These are phyloP conservation scores for Cotoneaster glaucophyllus DNA, from an alignment of 306 rosid species.

Conservation along the genomic window DNA sequence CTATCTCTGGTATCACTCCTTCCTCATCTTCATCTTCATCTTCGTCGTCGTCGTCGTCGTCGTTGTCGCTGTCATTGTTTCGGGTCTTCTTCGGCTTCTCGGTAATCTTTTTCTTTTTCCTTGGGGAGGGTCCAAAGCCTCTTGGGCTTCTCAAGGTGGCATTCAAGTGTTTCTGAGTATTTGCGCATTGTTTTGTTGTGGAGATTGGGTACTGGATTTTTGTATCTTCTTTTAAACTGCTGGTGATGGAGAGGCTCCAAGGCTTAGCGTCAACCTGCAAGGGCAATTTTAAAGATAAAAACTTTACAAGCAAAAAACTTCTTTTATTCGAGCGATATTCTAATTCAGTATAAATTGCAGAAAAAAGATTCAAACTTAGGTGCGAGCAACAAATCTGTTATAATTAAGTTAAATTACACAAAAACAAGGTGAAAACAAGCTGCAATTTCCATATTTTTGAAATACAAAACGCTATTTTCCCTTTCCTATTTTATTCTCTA, in stretches of 20 bases:
- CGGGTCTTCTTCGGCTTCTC: slow-evolving; percentile 17
- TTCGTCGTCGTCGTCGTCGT: slow-evolving; percentile 2
- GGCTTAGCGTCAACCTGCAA: slow-evolving; percentile 29
- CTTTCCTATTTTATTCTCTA: background rate
- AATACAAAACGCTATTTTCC: background rate
- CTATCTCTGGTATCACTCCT: slow-evolving; percentile 80
- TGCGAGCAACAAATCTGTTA: too few species aligned
- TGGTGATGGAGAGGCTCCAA: slow-evolving; percentile 15
- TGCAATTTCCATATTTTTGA: background rate
- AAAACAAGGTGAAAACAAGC: background rate
- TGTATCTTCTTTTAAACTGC: slow-evolving; percentile 6
- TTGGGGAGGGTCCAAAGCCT: slow-evolving; percentile 70
- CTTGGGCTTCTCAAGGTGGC: slow-evolving; percentile 56
- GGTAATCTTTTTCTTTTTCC: slow-evolving; percentile 35
- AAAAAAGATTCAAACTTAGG: too few species aligned
- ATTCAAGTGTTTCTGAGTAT: slow-evolving; percentile 5
- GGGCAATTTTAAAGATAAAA: background rate
- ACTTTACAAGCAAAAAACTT: background rate
- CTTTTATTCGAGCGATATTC: background rate
- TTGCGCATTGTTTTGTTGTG: slow-evolving; percentile 3
- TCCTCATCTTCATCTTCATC: slow-evolving; percentile 16
- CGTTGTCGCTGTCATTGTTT: background rate
- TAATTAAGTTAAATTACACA: too few species aligned
- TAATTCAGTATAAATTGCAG: too few species aligned
- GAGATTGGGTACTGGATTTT: slow-evolving; percentile 25